Conservation (phyloP, 176 grass and related monocot genomes). For the Zizania latifolia region DNA sequence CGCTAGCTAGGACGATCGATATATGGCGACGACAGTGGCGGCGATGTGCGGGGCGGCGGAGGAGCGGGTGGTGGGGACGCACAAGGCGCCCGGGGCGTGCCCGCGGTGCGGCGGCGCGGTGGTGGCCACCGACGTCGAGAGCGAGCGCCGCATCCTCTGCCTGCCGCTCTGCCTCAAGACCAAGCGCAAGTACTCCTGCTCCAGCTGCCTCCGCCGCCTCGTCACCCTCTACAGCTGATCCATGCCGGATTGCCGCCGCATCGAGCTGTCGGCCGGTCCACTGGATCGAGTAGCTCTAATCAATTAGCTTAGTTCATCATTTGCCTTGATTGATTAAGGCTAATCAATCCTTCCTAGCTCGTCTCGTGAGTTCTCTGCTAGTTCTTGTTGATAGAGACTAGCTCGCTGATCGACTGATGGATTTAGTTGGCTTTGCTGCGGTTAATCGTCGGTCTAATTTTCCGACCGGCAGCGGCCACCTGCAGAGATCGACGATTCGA, state of each 20-base stretch:
- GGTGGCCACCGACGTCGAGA: slow-evolving; percentile 68
- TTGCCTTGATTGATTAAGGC: background rate
- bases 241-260: background rate
- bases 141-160: slow-evolving; percentile 47
- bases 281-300: background rate
- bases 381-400: background rate
- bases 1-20: background rate
- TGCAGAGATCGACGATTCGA: too few relatives aligned
- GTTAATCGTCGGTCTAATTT: background rate
- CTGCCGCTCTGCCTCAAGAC: slow-evolving; percentile 69
- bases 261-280: background rate
- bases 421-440: background rate
- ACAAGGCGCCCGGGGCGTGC: slow-evolving; percentile 66
- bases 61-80: slow-evolving; percentile 55
- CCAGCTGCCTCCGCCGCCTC: slow-evolving; percentile 58
- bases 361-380: background rate
- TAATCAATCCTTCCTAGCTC: background rate
- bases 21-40: background rate
- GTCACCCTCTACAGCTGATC: slow-evolving; percentile 46
- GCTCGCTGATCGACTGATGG: background rate
- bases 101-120: slow-evolving; percentile 66
- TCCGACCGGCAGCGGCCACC: background rate
- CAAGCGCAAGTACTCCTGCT: slow-evolving; percentile 78
- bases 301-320: background rate
- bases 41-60: slow-evolving; percentile 39